A percentile compares a stretch with the other conserved stretches of the same genome.
These are phyloP conservation scores for Epichloe coenophiala DNA, from an alignment of 2,329 filamentous ascomycete species.

Conservation along the genomic window DNA sequence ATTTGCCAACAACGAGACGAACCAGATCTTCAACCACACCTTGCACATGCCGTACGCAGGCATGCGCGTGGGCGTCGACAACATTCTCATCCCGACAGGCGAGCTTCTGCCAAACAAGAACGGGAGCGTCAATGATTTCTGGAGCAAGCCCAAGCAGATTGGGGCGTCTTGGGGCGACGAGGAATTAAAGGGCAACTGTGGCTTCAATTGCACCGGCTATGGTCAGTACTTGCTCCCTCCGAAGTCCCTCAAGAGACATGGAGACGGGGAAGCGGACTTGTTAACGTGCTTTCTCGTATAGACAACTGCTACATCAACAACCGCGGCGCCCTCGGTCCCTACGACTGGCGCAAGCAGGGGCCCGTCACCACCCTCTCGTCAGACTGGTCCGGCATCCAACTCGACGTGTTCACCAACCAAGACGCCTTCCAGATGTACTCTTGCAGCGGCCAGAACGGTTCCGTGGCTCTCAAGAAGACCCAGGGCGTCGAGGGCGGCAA, in stretches of 20 bases:
- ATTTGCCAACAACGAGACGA: conserved; percentile 59
- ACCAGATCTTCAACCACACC: conserved; percentile 54
- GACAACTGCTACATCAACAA: conserved; percentile 59
- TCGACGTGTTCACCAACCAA: conserved; percentile 75
- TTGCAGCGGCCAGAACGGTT: conserved; percentile 65
- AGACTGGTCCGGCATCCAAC: conserved; percentile 65
- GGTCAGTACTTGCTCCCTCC: conserved; percentile 33
- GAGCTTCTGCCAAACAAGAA: conserved; percentile 56
- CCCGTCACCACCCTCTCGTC: conserved; percentile 57
- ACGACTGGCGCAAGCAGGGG: conserved; percentile 47
- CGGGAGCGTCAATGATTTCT: conserved; percentile 67
- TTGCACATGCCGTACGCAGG: conserved; percentile 61
- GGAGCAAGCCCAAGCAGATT: conserved; percentile 67
- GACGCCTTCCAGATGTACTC: conserved; percentile 80
- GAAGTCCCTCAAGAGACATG: neutral
- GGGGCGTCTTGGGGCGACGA: conserved; percentile 53
- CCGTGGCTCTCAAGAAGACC: conserved; percentile 52
- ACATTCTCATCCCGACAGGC: conserved; percentile 62
- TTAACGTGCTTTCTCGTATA: conserved; percentile 11
- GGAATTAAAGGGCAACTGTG: conserved; percentile 61
- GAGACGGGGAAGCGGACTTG: neutral
- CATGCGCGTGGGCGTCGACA: conserved; percentile 54
- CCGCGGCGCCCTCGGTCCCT: conserved; percentile 40
- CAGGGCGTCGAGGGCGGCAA: conserved; percentile 44
- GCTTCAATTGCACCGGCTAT: conserved; percentile 70